Base-by-base conservation (phyloP, 2,329 filamentous ascomycete genomes). In the Colletotrichum chrysophilum region DNA sequence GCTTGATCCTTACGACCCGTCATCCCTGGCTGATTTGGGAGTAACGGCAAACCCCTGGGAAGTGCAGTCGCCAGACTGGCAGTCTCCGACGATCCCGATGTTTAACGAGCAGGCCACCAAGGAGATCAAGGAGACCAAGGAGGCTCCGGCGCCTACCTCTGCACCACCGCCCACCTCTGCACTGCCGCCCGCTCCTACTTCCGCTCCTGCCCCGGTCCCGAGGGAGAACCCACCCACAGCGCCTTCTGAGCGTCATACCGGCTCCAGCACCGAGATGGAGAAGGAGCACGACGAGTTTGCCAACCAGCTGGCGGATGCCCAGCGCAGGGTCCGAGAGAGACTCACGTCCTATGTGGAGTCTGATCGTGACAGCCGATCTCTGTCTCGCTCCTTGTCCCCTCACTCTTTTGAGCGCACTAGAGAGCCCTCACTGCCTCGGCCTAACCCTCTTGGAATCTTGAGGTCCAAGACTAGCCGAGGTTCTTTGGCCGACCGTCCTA, bases 281-380 rank as follows among this genome's bases (percentile, higher is more conserved):
- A 86, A 88, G 32, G 92, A 93, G 68, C 88, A 90, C 6, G 92
- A 95, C 68, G 94, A 95, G 32, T 96, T 96, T 80, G 92, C 93
- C 21, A 91, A 89, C 68, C 93, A 95, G 79, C 88, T 96, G 52
- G 94, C 93, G 3, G 90, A 93, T 77, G 91, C 94, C 70, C 66
- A 61, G 9, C 91, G 91, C 34, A 90, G 93, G 2, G 93, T 96
- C 9, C 92, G 94, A 67, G 94, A 96, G 82, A 93, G 92, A 78
- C 86, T 96, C 60, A 94, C 92, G 9, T 93, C 91, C 1, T 93
- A 93, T 77, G 92, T 91, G 1, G 93, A 94, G 79, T 89, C 89
- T 4, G 92, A 95, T 48, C 74, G 74, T 21, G 74, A 76, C 8
- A 75, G 84, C 76, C 87, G 88, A 61, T 84, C 85, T 62, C 87